phyloP scores from a whole-genome alignment of 805 yeast species.

The Torulaspora microellipsoides region DNA sequence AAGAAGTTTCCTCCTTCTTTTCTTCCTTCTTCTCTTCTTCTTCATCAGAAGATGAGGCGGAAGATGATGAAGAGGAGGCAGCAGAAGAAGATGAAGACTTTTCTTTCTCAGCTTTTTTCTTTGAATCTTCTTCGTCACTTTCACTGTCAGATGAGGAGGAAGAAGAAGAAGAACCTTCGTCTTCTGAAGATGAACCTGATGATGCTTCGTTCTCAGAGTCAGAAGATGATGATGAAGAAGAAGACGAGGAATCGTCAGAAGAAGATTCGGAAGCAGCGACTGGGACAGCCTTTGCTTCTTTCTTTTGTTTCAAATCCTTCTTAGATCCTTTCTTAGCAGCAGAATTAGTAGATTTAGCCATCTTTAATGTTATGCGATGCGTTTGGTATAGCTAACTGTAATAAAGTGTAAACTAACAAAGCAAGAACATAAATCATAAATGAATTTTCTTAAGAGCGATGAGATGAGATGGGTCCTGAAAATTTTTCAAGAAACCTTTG shows the following conservation, averaged over 20 bases:
- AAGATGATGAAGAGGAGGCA: conserved; percentile 40
- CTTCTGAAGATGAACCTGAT: conserved; percentile 14
- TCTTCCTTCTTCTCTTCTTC: conserved; percentile 22
- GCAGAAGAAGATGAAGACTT: conserved; percentile 41
- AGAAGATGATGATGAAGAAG: conserved; percentile 13
- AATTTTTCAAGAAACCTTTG: conserved; percentile 8
- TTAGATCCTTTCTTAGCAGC: conserved; percentile 31
- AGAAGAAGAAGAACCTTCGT: conserved; percentile 12
- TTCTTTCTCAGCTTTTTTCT: conserved; percentile 33
- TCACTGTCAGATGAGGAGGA: conserved; percentile 33
- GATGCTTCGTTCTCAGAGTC: conserved; percentile 18
- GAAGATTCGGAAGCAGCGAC: conserved; percentile 15
- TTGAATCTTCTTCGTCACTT: conserved; percentile 36
- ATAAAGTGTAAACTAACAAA: not conserved
- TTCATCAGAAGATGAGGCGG: conserved; percentile 21
- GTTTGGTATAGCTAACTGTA: too few relatives aligned
- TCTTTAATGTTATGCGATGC: conserved; percentile 2
- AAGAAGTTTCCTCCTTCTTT: conserved; percentile 6
- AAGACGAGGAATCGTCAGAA: conserved; percentile 12
- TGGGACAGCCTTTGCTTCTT: conserved; percentile 24
- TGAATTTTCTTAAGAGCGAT: conserved; percentile 9
- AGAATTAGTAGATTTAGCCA: conserved; percentile 25
- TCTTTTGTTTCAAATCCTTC: conserved; percentile 24
- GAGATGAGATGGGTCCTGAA: conserved; percentile 16
- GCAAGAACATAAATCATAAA: not conserved